These are phyloP conservation scores for Euryodendron excelsum DNA, from an alignment of 148 eudicot genomes.

Conservation along the genomic window DNA sequence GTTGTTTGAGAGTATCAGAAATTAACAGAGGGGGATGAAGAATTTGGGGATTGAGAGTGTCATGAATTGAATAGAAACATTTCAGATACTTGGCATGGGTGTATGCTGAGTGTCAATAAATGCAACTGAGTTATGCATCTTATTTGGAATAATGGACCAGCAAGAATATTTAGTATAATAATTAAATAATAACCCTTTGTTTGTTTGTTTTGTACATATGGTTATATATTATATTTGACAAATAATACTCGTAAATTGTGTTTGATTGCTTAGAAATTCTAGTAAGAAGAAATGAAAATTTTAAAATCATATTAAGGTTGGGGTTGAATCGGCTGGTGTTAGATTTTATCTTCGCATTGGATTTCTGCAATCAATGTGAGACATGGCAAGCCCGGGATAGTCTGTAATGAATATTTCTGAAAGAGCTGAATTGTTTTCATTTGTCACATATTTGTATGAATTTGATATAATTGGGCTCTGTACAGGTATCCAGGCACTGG, in stretches of 20 bases:
- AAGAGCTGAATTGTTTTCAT: slow-evolving; percentile 2
- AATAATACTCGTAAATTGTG: neutral
- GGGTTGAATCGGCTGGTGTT: neutral
- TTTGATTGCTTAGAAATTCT: neutral
- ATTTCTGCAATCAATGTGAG: neutral
- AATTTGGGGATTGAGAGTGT: neutral
- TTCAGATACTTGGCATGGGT: neutral
- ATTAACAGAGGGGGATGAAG: neutral
- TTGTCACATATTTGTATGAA: neutral
- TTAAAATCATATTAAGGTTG: neutral
- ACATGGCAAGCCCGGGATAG: neutral
- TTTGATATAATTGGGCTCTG: neutral
- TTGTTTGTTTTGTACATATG: too few relatives aligned
- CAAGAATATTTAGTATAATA: too few relatives aligned
- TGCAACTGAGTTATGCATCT: neutral
- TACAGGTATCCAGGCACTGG: slow-evolving; percentile 73
- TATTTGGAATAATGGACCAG: neutral
- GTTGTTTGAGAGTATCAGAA: neutral
- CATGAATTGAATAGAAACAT: neutral
- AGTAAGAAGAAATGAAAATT: neutral
- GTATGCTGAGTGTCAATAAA: neutral
- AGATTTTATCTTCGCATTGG: neutral
- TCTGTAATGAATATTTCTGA: neutral
- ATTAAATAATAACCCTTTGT: too few relatives aligned
- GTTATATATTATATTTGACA: neutral